These are phyloP conservation scores for Mycena amicta DNA, from an alignment of 768 basidiomycete species.

Conservation along the genomic window DNA sequence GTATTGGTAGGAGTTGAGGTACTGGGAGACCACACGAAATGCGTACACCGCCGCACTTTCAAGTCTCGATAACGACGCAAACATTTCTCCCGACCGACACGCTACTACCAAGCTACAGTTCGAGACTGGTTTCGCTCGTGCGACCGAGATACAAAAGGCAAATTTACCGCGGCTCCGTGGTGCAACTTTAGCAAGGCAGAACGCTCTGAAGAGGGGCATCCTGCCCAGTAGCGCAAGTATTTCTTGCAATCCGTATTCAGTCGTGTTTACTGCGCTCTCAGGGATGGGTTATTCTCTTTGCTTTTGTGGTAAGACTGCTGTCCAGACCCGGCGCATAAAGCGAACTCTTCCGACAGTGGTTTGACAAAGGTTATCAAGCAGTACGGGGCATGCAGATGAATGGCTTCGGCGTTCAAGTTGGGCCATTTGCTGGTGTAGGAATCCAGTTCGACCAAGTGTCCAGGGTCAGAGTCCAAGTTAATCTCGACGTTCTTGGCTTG, in stretches of 20 bases:
- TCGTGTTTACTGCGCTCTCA: not conserved
- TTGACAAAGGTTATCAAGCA: not conserved
- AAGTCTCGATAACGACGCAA: not conserved
- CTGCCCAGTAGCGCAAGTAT: not conserved
- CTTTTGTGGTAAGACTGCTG: not conserved
- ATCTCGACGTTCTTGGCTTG: too few species aligned
- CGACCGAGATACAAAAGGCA: not conserved
- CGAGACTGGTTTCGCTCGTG: not conserved
- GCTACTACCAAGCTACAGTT: too few species aligned
- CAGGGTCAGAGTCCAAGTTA: too few species aligned
- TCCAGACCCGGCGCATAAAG: not conserved
- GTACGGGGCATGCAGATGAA: too few species aligned
- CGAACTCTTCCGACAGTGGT: not conserved
- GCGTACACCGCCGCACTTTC: not conserved
- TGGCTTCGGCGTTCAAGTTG: too few species aligned
- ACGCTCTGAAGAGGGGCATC: not conserved
- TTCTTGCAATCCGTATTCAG: too few species aligned
- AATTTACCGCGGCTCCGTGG: not conserved
- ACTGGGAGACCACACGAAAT: not conserved
- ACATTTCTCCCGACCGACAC: too few species aligned
- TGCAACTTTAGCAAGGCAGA: not conserved
- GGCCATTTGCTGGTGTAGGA: not conserved
- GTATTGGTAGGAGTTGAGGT: not conserved
- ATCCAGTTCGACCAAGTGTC: not conserved
- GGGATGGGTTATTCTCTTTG: not conserved